Conservation (phyloP, 1,139 yeast genomes). For the Scheffersomyces lignicola region DNA sequence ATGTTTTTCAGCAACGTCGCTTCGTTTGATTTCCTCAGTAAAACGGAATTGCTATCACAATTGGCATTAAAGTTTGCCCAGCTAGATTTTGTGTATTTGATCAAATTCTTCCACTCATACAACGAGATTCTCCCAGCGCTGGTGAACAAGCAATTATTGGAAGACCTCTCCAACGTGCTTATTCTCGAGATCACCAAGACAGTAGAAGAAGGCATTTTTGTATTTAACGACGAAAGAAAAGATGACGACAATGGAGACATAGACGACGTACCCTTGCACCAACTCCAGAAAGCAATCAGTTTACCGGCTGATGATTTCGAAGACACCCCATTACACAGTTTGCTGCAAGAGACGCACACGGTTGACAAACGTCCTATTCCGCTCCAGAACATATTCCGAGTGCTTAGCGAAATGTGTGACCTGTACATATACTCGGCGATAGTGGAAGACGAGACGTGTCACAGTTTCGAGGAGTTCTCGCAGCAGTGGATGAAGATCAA, state of each 20-base stretch:
- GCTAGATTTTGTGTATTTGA: background rate
- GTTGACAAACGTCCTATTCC: slow-evolving; percentile 2
- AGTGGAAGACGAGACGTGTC: slow-evolving; percentile 22
- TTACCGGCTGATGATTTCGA: background rate
- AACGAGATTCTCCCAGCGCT: background rate
- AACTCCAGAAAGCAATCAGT: no score
- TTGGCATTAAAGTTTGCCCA: background rate
- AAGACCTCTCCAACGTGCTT: slow-evolving; percentile 1
- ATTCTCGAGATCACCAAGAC: background rate
- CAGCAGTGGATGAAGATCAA: slow-evolving; percentile 25
- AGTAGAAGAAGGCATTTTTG: slow-evolving; percentile 2
- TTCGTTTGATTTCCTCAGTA: background rate
- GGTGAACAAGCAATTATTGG: background rate
- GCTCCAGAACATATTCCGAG: slow-evolving; percentile 2
- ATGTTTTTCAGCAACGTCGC: slow-evolving; percentile 13
- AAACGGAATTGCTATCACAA: background rate
- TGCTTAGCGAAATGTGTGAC: slow-evolving; percentile 14
- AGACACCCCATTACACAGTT: background rate
- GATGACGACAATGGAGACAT: slow-evolving; percentile 1
- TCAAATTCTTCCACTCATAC: background rate
- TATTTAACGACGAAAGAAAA: background rate
- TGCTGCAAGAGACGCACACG: no score
- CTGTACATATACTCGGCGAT: slow-evolving; percentile 16
- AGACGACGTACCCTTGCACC: no score
- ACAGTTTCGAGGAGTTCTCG: slow-evolving; percentile 16